These are phyloP conservation scores for Paspalum notatum DNA, from an alignment of 176 grass and related monocot species.

Conservation along the genomic window DNA sequence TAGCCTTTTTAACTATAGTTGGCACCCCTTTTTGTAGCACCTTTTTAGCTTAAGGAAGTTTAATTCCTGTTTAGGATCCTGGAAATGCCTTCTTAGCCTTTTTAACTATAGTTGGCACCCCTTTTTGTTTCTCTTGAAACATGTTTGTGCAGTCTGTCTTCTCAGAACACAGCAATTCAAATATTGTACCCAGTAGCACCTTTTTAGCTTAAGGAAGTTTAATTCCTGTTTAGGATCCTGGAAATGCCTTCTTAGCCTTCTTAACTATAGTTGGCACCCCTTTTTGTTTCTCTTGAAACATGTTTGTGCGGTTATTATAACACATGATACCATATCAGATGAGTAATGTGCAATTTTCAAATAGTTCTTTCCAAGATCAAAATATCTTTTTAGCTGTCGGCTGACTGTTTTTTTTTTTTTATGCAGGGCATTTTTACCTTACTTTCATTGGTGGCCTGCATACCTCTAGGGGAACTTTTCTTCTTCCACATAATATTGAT, in stretches of 20 bases:
- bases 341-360: neutral
- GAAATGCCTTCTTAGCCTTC: conserved; percentile 22
- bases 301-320: conserved; percentile 8
- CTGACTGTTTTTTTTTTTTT: conserved; percentile 27
- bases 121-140: neutral
- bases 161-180: conserved; percentile 7
- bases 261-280: conserved; percentile 1
- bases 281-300: neutral
- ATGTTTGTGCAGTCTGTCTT: neutral
- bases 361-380: neutral
- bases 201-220: neutral
- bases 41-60: neutral
- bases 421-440: conserved; percentile 82
- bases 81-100: conserved; percentile 22
- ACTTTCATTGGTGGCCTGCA: conserved; percentile 78
- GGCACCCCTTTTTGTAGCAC: neutral
- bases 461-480: conserved; percentile 95
- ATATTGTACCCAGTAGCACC: neutral
- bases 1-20: conserved; percentile 15
- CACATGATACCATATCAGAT: conserved; percentile 16
- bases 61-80: conserved; percentile 26
- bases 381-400: conserved; percentile 11
- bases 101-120: conserved; percentile 10
- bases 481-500: conserved; percentile 99
- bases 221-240: conserved; percentile 27